Evolutionary conservation across 495 filamentous ascomycete species (phyloP), one percentile per base, ranked within the genome.

Genomic region (Penicillium psychrofluorescens): DNA sequence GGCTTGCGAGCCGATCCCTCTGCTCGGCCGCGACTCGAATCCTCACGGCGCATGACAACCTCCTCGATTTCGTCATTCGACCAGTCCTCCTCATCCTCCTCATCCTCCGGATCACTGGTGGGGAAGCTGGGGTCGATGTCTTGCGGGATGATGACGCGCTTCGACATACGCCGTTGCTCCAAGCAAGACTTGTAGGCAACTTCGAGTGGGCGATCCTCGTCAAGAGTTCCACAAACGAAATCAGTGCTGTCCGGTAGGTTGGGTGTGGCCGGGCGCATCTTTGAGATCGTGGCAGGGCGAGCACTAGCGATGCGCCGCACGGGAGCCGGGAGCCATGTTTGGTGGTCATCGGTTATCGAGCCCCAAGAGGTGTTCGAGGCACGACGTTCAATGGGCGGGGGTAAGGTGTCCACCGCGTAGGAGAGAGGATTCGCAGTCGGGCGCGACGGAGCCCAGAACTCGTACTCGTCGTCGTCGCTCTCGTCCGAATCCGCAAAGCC

Each of bases 101-200:
- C 76, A 45, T 92, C 85, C 49, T 95, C 91, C 0, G 83, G 84
- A 49, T 96, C 92, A 1, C 90, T 95, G 7, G 88, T 88, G 0
- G 92, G 92, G 58, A 97, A 97, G 59, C 88, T 95, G 8, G 92
- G 92, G 56, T 98, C 92, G 47, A 98, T 96, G 52, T 98, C 94
- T 51, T 97, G 92, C 35, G 92, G 90, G 22, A 88, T 85, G 27
- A 72, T 53, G 44, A 81, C 78, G 45, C 86, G 86, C 64, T 88
- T 95, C 42, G 81, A 81, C 35, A 82, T 81, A 45, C 84, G 85
- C 32, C 87, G 79, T 39, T 87, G 80, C 54, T 92, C 86, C 44
- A 92, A 72, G 50, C 84, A 86, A 9, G 86, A 87, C 38, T 95
- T 78, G 60, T 95, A 98, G 2, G 87, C 90, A 46, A 86, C 85